phyloP scores from a whole-genome alignment of 768 basidiomycete genomes.

The Hypsizygus marmoreus region DNA sequence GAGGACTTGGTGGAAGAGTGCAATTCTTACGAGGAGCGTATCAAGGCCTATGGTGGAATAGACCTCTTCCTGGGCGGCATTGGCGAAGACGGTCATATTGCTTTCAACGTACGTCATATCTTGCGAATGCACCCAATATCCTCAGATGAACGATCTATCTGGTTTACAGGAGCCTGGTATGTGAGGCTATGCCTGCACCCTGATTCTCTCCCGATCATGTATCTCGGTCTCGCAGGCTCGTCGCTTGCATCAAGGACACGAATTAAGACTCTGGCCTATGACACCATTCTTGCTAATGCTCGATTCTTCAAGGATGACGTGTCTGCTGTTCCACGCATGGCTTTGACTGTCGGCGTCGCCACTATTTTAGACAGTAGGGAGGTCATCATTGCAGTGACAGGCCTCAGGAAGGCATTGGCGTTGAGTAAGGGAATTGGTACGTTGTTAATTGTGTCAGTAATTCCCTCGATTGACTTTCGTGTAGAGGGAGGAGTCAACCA shows the following conservation, averaged over 20 bases:
- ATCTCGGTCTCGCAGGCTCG: conserved; percentile 45
- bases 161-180: conserved; percentile 65
- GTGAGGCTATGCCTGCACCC: conserved; percentile 8
- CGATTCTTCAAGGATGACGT: conserved; percentile 89
- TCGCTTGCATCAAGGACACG: conserved; percentile 84
- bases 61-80: conserved; percentile 95
- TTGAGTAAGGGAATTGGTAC: conserved; percentile 83
- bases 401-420: conserved; percentile 80
- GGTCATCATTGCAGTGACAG: conserved; percentile 85
- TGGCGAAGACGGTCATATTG: conserved; percentile 92
- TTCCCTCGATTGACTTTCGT: not conserved
- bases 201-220: not conserved
- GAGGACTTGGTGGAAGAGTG: conserved; percentile 79
- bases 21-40: conserved; percentile 74
- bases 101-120: conserved; percentile 74
- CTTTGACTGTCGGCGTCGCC: conserved; percentile 86
- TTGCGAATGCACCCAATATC: too few species aligned
- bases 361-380: conserved; percentile 85
- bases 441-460: conserved; percentile 23
- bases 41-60: conserved; percentile 79
- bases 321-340: conserved; percentile 79
- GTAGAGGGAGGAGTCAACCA: conserved; percentile 90
- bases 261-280: conserved; percentile 91
- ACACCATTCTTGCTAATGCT: conserved; percentile 91
- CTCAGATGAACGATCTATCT: too few species aligned